Percentiles rank a stretch among this genome's conserved stretches.
Evolutionary conservation across 2,329 filamentous ascomycete genomes (phyloP).

Genomic region (Arthroderma sp.): DNA sequence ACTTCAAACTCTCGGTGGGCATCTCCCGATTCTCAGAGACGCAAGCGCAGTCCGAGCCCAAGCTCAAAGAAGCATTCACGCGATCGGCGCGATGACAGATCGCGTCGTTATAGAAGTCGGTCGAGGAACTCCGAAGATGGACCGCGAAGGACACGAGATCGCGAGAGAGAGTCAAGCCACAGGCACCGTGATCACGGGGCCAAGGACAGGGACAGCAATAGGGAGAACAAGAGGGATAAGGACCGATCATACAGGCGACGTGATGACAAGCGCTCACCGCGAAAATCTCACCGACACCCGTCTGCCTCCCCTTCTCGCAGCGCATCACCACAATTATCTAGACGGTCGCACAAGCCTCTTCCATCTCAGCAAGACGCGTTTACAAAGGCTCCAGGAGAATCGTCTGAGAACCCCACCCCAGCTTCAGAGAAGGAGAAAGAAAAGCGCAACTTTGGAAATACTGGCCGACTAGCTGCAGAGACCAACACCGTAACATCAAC

Average conservation of each 20-base stretch:
- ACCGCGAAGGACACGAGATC: constrained; percentile 16
- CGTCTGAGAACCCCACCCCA: constrained; percentile 16
- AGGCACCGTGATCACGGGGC: constrained; percentile 17
- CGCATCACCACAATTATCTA: constrained; percentile 15
- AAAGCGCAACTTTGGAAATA: constrained; percentile 72
- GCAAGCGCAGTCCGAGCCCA: constrained; percentile 1
- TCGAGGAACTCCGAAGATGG: constrained; percentile 3
- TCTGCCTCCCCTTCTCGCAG: constrained; percentile 20
- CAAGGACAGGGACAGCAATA: constrained; percentile 12
- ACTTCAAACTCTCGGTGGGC: constrained; percentile 2
- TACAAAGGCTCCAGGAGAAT: constrained; percentile 16
- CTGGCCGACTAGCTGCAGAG: constrained; percentile 73
- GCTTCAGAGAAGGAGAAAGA: constrained; percentile 49
- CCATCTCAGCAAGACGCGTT: constrained; percentile 36
- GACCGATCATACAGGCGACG: constrained; percentile 11
- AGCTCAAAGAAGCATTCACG: too few species aligned
- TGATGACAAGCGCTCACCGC: constrained; percentile 1
- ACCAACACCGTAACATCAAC: constrained; percentile 59
- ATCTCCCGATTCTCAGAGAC: constrained; percentile 6
- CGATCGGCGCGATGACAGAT: background rate
- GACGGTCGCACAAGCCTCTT: constrained; percentile 28
- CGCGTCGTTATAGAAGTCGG: constrained; percentile 6
- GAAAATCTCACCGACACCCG: constrained; percentile 7
- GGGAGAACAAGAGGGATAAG: constrained; percentile 12
- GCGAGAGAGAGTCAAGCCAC: constrained; percentile 16